Evolutionary conservation across 2,329 filamentous ascomycete genomes (phyloP), one percentile per base, ranked within the genome.

Genomic region (Aspergillus sp.): DNA sequence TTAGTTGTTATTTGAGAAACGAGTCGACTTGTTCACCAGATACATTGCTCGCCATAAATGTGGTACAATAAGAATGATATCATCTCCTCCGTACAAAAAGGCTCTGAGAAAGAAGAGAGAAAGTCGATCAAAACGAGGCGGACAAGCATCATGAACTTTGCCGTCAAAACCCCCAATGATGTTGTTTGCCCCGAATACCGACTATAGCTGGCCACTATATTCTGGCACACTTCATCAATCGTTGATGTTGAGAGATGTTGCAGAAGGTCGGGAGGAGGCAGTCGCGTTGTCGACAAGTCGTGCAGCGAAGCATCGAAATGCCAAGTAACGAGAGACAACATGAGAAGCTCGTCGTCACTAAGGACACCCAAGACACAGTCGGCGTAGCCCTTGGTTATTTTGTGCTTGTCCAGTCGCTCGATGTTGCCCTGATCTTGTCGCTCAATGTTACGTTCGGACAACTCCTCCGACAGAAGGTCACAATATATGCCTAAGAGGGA

Each of bases 281-380:
- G 29, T 21, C 34, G 25, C 9, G 23, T 43, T 23, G 20, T 42
- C 38, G 47, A 49, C 19, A 49, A 23, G 34, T 42, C 42, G 23
- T 43, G 47, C 9, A 50, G 31, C 16, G 47, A 50, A 44, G 38
- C 47, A 31, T 50, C 47, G 19, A 50, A 50, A 23, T 45, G 47
- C 47, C 47, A 50, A 44, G 47, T 50, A 36, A 50, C 25, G 5
- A 50, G 47, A 21, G 47, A 50, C 29, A 50, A 45, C 5, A 50
- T 50, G 45, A 50, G 47, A 23, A 50, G 47, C 14, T 17, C 6
- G 19, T 50, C 47, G 29, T 44, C n/a, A 32, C 9, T 44, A 29
- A 50, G 47, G 5, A 23, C n/a, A 36, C 36, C 41, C 41, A 50
- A 20, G 29, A 44, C 36, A 32, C 44, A 14, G 11, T 50, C 25